A percentile compares a stretch with the other conserved stretches of the same genome.
Conservation (phyloP, 805 yeast species). For the Lipomyces mesembrius region DNA sequence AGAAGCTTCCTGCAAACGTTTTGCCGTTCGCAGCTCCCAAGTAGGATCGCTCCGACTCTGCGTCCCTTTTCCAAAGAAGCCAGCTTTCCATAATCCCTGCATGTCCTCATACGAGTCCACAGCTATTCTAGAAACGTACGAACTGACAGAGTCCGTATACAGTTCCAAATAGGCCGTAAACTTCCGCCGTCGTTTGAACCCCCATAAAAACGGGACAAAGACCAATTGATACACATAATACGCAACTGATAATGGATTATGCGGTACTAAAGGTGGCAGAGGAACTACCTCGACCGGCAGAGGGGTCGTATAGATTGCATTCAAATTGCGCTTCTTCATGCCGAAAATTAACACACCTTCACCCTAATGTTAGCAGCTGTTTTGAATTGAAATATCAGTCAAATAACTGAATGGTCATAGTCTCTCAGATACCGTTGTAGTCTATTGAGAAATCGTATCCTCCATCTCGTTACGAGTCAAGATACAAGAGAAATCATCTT, state of each 20-base stretch:
- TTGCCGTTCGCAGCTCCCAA: slow-evolving; percentile 71
- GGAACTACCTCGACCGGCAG: slow-evolving; percentile 58
- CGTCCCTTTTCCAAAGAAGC: slow-evolving; percentile 93
- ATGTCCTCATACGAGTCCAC: slow-evolving; percentile 51
- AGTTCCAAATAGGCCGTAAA: slow-evolving; percentile 35
- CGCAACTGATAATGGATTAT: slow-evolving; percentile 71
- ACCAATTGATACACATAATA: slow-evolving; percentile 48
- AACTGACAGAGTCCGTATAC: slow-evolving; percentile 24
- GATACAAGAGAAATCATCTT: slow-evolving; percentile 29
- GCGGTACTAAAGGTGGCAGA: slow-evolving; percentile 53
- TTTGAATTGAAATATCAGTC: not conserved
- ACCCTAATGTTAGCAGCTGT: not conserved
- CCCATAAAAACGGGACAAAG: slow-evolving; percentile 7
- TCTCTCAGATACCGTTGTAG: slow-evolving; percentile 95
- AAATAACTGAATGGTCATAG: slow-evolving; percentile 26
- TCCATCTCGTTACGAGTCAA: slow-evolving; percentile 34
- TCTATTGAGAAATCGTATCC: slow-evolving; percentile 54
- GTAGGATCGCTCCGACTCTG: slow-evolving; percentile 91
- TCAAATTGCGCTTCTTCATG: slow-evolving; percentile 38
- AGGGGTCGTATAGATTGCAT: slow-evolving; percentile 53
- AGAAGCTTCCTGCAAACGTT: slow-evolving; percentile 52
- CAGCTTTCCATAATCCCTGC: slow-evolving; percentile 72
- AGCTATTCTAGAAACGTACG: slow-evolving; percentile 45
- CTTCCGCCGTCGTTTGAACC: slow-evolving; percentile 30
- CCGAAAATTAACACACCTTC: not conserved